Evolutionary conservation across 1,284 basidiomycete genomes (phyloP).

Genomic region (Spongiforma sp.): DNA sequence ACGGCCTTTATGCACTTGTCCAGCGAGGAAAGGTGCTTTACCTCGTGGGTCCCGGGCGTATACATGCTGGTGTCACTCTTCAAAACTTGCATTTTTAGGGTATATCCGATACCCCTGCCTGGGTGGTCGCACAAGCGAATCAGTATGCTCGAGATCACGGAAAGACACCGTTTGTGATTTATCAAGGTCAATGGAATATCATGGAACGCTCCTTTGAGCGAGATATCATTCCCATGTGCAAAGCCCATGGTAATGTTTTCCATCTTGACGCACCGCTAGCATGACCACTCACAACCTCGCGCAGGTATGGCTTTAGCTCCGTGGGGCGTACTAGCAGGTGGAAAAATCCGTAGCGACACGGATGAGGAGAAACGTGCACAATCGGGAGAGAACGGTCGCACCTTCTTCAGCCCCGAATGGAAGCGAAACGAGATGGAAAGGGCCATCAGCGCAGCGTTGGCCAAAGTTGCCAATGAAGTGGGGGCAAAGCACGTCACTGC

Average conservation of each 20-base stretch:
- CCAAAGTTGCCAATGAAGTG: slow-evolving; percentile 26
- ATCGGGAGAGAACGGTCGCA: slow-evolving; percentile 34
- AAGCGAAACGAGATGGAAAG: slow-evolving; percentile 32
- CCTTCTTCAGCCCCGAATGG: slow-evolving; percentile 19
- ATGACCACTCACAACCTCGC: neutral
- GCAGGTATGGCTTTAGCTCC: slow-evolving; percentile 43
- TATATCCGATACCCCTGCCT: slow-evolving; percentile 47
- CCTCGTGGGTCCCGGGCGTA: slow-evolving; percentile 30
- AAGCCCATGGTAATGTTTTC: slow-evolving; percentile 41
- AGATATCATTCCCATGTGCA: slow-evolving; percentile 56
- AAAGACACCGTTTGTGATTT: slow-evolving; percentile 55
- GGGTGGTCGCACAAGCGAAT: slow-evolving; percentile 44
- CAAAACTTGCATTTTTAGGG: slow-evolving; percentile 19
- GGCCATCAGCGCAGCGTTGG: slow-evolving; percentile 15
- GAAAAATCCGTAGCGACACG: slow-evolving; percentile 36
- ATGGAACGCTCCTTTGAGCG: slow-evolving; percentile 51
- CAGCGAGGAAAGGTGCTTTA: slow-evolving; percentile 48
- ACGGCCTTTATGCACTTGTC: slow-evolving; percentile 46
- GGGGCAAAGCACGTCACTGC: slow-evolving; percentile 28
- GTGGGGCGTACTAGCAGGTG: slow-evolving; percentile 42
- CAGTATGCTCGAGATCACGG: slow-evolving; percentile 45
- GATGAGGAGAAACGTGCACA: slow-evolving; percentile 31
- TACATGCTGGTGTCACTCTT: neutral
- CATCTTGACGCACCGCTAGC: neutral
- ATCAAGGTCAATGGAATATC: slow-evolving; percentile 59